Conservation (phyloP, 2,329 filamentous ascomycete genomes). For the Colletotrichum sp. region DNA sequence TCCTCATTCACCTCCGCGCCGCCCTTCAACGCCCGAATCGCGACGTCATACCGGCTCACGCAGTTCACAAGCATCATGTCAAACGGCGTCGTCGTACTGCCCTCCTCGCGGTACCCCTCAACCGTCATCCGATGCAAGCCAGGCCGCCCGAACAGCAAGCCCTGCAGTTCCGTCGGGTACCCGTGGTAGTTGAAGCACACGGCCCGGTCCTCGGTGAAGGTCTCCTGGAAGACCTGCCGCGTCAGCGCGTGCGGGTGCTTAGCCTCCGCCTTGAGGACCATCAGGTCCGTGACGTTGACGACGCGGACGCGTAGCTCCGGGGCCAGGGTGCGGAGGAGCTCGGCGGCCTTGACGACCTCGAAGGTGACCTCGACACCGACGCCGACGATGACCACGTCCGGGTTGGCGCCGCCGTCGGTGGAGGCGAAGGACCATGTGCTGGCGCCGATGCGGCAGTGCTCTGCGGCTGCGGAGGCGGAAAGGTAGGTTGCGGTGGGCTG, state of each 20-base stretch:
- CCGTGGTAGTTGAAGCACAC: conserved; percentile 74
- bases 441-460: conserved; percentile 64
- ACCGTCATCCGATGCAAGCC: conserved; percentile 58
- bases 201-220: conserved; percentile 62
- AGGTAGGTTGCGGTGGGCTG: conserved; percentile 69
- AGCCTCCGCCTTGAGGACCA: conserved; percentile 62
- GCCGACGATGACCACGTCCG: conserved; percentile 68
- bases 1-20: conserved; percentile 52
- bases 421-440: conserved; percentile 68
- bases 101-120: conserved; percentile 68
- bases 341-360: conserved; percentile 66
- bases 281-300: conserved; percentile 70
- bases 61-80: conserved; percentile 72
- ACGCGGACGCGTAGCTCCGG: conserved; percentile 64
- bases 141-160: conserved; percentile 63
- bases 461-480: conserved; percentile 61
- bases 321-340: conserved; percentile 52
- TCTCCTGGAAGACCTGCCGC: conserved; percentile 52
- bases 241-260: conserved; percentile 64
- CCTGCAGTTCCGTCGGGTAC: conserved; percentile 65
- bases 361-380: conserved; percentile 71
- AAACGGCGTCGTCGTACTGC: conserved; percentile 71
- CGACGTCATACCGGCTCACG: conserved; percentile 65
- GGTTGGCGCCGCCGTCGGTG: conserved; percentile 57
- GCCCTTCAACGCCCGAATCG: conserved; percentile 55